Conservation (phyloP, 495 filamentous ascomycete genomes). For the Aspergillus asperescens region DNA sequence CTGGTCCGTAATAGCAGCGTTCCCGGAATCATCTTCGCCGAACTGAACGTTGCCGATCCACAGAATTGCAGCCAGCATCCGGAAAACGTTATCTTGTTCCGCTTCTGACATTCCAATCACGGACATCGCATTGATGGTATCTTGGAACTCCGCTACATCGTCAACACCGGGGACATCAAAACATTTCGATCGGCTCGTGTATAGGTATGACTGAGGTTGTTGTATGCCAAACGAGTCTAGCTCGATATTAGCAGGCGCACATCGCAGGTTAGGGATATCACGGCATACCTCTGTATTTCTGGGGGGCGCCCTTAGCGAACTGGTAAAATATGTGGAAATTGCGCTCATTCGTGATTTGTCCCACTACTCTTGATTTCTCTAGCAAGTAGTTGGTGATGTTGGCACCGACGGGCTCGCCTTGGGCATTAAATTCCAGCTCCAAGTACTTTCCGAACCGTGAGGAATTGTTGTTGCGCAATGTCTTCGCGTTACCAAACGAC, state of each 20-base stretch:
- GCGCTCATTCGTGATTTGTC: slow-evolving; percentile 90
- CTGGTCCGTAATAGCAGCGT: slow-evolving; percentile 77
- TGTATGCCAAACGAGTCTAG: slow-evolving; percentile 77
- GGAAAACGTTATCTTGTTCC: slow-evolving; percentile 96
- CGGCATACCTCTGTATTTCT: slow-evolving; percentile 64
- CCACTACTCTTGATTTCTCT: slow-evolving; percentile 92
- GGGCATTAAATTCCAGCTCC: slow-evolving; percentile 91
- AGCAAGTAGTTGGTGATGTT: slow-evolving; percentile 98
- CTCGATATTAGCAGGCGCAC: slow-evolving; percentile 15
- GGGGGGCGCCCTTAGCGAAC: slow-evolving; percentile 88
- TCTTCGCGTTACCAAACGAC: slow-evolving; percentile 98
- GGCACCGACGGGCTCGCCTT: slow-evolving; percentile 91
- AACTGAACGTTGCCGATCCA: slow-evolving; percentile 96
- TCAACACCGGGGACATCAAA: slow-evolving; percentile 90
- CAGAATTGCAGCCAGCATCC: slow-evolving; percentile 86
- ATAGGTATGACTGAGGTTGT: slow-evolving; percentile 87
- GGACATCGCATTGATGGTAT: slow-evolving; percentile 90
- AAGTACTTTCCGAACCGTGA: slow-evolving; percentile 98
- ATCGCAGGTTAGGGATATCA: neutral
- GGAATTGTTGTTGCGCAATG: slow-evolving; percentile 96
- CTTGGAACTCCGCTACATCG: slow-evolving; percentile 82
- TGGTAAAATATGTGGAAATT: slow-evolving; percentile 99
- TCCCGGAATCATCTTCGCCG: slow-evolving; percentile 78
- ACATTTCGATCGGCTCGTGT: slow-evolving; percentile 91
- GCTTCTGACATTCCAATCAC: slow-evolving; percentile 81